Percentiles rank a stretch among this genome's conserved stretches.
Evolutionary conservation across 2,329 filamentous ascomycete species (phyloP).

Genomic region (Fusarium acutatum): DNA sequence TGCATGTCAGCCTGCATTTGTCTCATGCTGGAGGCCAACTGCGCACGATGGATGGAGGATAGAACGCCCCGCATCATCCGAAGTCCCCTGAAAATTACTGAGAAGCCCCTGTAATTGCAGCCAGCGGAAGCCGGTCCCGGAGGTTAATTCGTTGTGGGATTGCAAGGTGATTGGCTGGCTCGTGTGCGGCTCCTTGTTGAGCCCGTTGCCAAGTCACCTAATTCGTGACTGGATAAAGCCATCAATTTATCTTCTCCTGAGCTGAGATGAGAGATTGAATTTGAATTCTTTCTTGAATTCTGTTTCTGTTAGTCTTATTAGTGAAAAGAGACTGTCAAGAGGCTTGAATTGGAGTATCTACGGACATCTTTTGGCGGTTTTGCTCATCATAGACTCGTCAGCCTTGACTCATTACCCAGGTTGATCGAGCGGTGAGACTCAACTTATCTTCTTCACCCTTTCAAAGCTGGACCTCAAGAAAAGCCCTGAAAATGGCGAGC

Average conservation of each 20-base stretch:
- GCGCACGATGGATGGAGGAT: background rate
- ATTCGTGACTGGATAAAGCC: background rate
- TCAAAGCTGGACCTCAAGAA: background rate
- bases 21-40: background rate
- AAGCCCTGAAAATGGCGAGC: constrained; percentile 30
- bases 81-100: constrained; percentile 16
- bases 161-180: constrained; percentile 4
- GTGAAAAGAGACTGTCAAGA: background rate
- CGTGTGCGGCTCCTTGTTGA: constrained; percentile 20
- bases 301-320: background rate
- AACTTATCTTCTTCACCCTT: constrained; percentile 1
- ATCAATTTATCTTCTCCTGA: constrained; percentile 28
- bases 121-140: constrained; percentile 13
- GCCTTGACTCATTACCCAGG: constrained; percentile 14
- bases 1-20: constrained; percentile 17
- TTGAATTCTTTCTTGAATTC: background rate
- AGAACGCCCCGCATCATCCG: background rate
- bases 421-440: constrained; percentile 34
- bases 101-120: constrained; percentile 21
- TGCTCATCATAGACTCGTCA: background rate
- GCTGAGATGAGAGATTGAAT: background rate
- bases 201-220: constrained; percentile 25
- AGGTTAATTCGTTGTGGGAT: background rate
- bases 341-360: background rate
- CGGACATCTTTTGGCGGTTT: background rate